Evolutionary conservation across 1,284 basidiomycete genomes (phyloP), one percentile per base, ranked within the genome.

Genomic region (Austroboletus sp.): DNA sequence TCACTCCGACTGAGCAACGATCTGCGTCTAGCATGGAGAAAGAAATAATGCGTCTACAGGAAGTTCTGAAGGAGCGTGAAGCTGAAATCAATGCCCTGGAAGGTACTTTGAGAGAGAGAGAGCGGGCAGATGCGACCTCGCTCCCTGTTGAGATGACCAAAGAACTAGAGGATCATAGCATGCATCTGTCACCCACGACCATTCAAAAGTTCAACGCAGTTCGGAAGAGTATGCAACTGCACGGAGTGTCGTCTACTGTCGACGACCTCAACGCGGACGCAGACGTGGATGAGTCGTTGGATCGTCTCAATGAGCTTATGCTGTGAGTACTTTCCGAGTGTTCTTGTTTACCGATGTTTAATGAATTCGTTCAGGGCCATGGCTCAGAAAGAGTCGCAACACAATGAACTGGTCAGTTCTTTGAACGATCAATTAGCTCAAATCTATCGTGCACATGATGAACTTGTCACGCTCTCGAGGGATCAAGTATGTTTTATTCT

Each of bases 381-480:
- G 92, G 91, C 91, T 2, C 85, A 90, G 69, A 95, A 95, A 63
- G 91, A 96, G 65, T 86, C 87, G 2, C 72, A 79, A 40, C 90
- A 95, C 64, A 79, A 79, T 17, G 88, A 93, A 58, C 60, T 74
- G 21, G 81, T 92, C 12, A 80, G 88, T 38, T 68, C 69, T n/a
- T 72, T 95, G 48, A 79, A 79, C 27, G 63, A 68, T 11, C 78
- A 93, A 58, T 71, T 94, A 8, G 60, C 53, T n/a, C 76, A 80
- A 52, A 74, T 89, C 23, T 78, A 79, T 44, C 75, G 84, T 34
- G 85, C 90, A 60, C 76, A 88, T 46, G 89, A 93, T 55, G 86
- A 86, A 45, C 70, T 94, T 16, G 81, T 78, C 13, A 75, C 80
- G 4, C 72, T 92, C 40, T 88, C 87, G 11, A 74, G 85, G 44